A percentile compares a stretch with the other conserved stretches of the same genome.
Conservation (phyloP, 2,329 filamentous ascomycete species). For the Monosporascus sp. region DNA sequence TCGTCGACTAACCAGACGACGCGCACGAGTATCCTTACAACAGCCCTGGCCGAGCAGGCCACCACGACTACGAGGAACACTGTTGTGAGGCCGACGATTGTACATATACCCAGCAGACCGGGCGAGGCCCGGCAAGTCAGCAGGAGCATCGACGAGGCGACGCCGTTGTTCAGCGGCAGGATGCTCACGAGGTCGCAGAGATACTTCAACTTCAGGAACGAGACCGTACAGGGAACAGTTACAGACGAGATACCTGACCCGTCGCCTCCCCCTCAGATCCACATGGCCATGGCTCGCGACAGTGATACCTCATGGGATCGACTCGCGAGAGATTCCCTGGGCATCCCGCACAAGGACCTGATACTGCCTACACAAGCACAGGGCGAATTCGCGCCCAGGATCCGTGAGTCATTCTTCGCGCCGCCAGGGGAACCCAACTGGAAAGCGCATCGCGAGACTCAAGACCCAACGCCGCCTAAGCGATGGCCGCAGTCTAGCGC, state of each 20-base stretch:
- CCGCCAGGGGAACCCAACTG: conserved; percentile 13
- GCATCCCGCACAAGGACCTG: conserved; percentile 23
- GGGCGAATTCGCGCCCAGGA: not conserved
- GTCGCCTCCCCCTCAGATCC: conserved; percentile 6
- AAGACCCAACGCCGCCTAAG: conserved; percentile 15
- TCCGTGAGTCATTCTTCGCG: conserved; percentile 1
- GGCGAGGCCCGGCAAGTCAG: conserved; percentile 24
- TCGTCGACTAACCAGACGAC: conserved; percentile 20
- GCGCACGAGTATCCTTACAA: conserved; percentile 25
- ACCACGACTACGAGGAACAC: conserved; percentile 20
- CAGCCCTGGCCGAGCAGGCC: conserved; percentile 20
- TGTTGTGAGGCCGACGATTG: conserved; percentile 24
- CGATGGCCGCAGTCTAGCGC: conserved; percentile 17
- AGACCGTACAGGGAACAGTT: conserved; percentile 3
- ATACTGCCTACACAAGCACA: conserved; percentile 14
- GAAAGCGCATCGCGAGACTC: conserved; percentile 10
- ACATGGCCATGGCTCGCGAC: conserved; percentile 5
- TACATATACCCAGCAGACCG: conserved; percentile 26
- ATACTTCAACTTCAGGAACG: conserved; percentile 12
- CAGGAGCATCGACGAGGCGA: conserved; percentile 18
- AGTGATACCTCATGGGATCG: conserved; percentile 21
- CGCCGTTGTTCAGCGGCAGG: conserved; percentile 22
- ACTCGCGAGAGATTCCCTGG: conserved; percentile 20
- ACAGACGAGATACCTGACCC: conserved; percentile 5
- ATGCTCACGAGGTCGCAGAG: conserved; percentile 19